Conservation (phyloP, 2,329 filamentous ascomycete species). For the Sclerotinia minor region DNA sequence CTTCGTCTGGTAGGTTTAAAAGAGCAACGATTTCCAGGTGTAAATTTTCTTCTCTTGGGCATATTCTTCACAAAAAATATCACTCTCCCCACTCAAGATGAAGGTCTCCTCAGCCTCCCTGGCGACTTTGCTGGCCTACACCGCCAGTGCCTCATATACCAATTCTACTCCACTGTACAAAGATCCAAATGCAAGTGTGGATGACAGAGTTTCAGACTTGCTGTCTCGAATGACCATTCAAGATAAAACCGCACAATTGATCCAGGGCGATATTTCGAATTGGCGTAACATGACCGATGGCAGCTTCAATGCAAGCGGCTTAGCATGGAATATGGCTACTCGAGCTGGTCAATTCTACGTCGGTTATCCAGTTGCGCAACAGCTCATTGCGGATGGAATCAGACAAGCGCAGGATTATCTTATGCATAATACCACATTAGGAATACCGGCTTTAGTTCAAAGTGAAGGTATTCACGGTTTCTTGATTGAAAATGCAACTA, state of each 20-base stretch:
- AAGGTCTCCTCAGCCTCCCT: constrained; percentile 9
- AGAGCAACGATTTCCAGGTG: background rate
- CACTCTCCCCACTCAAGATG: constrained; percentile 11
- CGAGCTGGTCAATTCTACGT: constrained; percentile 65
- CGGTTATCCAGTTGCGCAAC: constrained; percentile 64
- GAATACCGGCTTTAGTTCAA: constrained; percentile 72
- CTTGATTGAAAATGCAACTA: constrained; percentile 69
- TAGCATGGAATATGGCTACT: constrained; percentile 61
- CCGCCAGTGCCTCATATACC: constrained; percentile 12
- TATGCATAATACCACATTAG: constrained; percentile 63
- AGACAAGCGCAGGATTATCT: constrained; percentile 69
- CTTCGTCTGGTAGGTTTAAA: constrained; percentile 5
- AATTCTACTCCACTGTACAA: constrained; percentile 55
- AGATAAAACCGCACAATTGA: constrained; percentile 70
- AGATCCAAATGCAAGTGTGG: constrained; percentile 60
- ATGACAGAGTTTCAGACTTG: constrained; percentile 66
- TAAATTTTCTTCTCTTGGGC: background rate
- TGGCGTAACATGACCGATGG: constrained; percentile 70
- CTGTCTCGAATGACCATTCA: constrained; percentile 71
- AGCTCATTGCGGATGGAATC: constrained; percentile 62
- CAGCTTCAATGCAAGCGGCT: constrained; percentile 65
- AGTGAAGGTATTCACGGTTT: constrained; percentile 75
- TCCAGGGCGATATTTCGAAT: constrained; percentile 70
- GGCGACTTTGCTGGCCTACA: constrained; percentile 19
- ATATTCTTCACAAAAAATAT: constrained; percentile 3